Evolutionary conservation across 352 stramenopile species (phyloP).

Genomic region (Ophiocytium majus): DNA sequence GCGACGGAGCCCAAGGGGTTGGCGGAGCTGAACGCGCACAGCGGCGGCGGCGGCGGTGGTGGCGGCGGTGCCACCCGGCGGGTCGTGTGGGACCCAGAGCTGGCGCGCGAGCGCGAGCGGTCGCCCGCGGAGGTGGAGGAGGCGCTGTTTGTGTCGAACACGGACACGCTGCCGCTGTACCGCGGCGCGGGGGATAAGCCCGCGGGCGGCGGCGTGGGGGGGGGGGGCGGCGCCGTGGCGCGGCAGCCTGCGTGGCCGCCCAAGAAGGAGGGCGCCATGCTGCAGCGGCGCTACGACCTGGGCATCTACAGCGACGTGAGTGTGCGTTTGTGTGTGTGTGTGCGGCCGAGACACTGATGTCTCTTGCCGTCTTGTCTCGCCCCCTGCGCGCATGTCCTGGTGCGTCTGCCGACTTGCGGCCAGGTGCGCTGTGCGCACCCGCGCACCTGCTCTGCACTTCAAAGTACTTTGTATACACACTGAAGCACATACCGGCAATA

Average conservation of each 20-base stretch:
- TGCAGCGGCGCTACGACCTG: conserved; percentile 10
- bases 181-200: neutral
- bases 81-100: neutral
- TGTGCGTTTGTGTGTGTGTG: neutral
- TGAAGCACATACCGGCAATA: neutral
- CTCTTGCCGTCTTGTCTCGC: neutral
- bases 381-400: no score
- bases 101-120: no score
- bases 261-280: neutral
- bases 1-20: no score
- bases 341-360: neutral
- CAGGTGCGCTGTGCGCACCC: no score
- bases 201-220: conserved; percentile 6
- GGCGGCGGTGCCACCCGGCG: neutral
- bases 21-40: no score
- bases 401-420: no score
- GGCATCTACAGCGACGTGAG: conserved; percentile 24
- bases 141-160: neutral
- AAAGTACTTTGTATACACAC: neutral
- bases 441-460: no score
- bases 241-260: neutral
- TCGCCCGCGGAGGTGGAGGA: neutral
- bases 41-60: neutral
- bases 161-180: neutral
- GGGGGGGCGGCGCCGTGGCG: neutral